phyloP scores from a whole-genome alignment of 108 stramenopile genomes.

The Cyclotella cryptica region DNA sequence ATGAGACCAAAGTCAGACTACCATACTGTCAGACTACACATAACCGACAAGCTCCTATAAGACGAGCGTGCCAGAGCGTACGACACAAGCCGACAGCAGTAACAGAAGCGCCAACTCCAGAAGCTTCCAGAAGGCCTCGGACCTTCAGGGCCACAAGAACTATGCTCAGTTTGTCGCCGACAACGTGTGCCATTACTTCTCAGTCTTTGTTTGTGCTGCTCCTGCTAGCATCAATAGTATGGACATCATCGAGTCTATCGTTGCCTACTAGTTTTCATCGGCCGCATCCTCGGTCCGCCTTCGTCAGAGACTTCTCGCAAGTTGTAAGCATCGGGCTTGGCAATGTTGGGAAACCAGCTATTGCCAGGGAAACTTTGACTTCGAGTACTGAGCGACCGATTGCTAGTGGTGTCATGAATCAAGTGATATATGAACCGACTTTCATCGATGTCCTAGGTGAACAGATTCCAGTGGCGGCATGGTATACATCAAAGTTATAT shows the following conservation, averaged over 20 bases:
- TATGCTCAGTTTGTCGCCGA: not conserved
- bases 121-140: too few species aligned
- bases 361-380: not conserved
- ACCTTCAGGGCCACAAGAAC: not conserved
- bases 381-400: not conserved
- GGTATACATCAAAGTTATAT: slow-evolving; percentile 12
- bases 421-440: slow-evolving; percentile 14
- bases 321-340: slow-evolving; percentile 4
- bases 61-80: too few species aligned
- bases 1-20: too few species aligned
- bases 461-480: slow-evolving; percentile 21
- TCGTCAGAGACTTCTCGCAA: slow-evolving; percentile 2
- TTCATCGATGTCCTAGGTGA: slow-evolving; percentile 12
- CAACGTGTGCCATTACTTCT: not conserved
- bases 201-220: not conserved
- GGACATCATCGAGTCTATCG: not conserved
- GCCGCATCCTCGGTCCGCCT: slow-evolving; percentile 5
- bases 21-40: too few species aligned
- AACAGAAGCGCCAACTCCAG: too few species aligned
- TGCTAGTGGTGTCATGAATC: not conserved
- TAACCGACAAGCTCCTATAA: too few species aligned
- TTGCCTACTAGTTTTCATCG: not conserved
- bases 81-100: too few species aligned
- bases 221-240: not conserved
- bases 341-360: not conserved